phyloP scores from a whole-genome alignment of 1,139 yeast species.

The Kurtzmaniella quercitrusa region DNA sequence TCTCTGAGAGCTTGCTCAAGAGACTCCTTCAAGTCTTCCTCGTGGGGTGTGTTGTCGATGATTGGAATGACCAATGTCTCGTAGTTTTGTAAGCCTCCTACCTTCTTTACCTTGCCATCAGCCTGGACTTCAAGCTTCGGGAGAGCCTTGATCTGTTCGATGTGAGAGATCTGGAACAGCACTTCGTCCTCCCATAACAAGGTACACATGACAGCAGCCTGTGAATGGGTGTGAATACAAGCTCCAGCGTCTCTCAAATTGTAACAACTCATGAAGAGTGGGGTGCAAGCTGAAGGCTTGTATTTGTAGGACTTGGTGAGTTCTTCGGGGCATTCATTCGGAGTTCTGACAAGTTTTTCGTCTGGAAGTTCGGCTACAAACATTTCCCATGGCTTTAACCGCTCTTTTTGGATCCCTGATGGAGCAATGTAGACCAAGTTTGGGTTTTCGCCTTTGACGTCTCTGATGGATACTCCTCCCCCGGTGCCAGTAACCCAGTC shows the following conservation, averaged over 20 bases:
- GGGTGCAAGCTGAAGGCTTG: conserved; percentile 93
- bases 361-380: conserved; percentile 64
- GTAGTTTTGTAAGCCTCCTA: conserved; percentile 65
- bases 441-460: conserved; percentile 40
- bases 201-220: conserved; percentile 78
- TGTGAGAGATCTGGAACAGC: conserved; percentile 70
- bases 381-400: conserved; percentile 77
- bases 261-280: conserved; percentile 77
- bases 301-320: conserved; percentile 42
- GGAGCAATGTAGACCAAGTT: conserved; percentile 77
- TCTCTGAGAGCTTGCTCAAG: conserved; percentile 58
- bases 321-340: conserved; percentile 42
- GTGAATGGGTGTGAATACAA: conserved; percentile 93
- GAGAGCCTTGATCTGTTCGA: conserved; percentile 91
- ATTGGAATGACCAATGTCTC: conserved; percentile 83
- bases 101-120: conserved; percentile 48
- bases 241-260: conserved; percentile 78
- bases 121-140: conserved; percentile 42
- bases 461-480: conserved; percentile 84
- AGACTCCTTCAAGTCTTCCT: conserved; percentile 74
- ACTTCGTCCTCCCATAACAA: conserved; percentile 55
- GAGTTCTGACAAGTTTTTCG: conserved; percentile 56
- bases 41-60: conserved; percentile 85
- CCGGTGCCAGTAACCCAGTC: conserved; percentile 97
- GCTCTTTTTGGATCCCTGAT: conserved; percentile 91